Evolutionary conservation across 2,329 filamentous ascomycete genomes (phyloP).

Genomic region (Aspergillus costaricaensis): DNA sequence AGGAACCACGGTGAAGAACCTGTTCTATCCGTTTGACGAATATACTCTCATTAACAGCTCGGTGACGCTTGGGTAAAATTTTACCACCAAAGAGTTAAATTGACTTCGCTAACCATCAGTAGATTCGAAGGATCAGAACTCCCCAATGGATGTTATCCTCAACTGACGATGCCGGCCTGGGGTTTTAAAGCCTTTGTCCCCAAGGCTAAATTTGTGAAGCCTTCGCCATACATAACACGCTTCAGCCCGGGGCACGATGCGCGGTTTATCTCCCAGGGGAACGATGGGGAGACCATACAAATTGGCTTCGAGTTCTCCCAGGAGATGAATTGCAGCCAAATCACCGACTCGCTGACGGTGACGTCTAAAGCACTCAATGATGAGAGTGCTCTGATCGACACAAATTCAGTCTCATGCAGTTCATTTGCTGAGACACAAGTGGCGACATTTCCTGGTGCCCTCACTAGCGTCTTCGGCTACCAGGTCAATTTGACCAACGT

Average conservation of each 20-base stretch:
- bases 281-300: constrained; percentile 45
- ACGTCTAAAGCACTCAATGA: constrained; percentile 48
- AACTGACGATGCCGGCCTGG: constrained; percentile 55
- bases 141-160: constrained; percentile 57
- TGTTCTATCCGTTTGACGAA: constrained; percentile 63
- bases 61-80: constrained; percentile 41
- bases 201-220: constrained; percentile 49
- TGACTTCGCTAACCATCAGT: not conserved
- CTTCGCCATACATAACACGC: constrained; percentile 59
- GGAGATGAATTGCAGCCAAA: constrained; percentile 59
- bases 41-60: constrained; percentile 50
- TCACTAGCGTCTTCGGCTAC: constrained; percentile 57
- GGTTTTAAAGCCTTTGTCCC: constrained; percentile 63
- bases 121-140: constrained; percentile 46
- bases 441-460: constrained; percentile 48
- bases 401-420: constrained; percentile 48
- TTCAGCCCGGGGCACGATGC: constrained; percentile 63
- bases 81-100: not conserved
- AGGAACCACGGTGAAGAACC: constrained; percentile 59
- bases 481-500: constrained; percentile 55
- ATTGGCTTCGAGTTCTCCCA: constrained; percentile 60
- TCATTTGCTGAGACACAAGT: constrained; percentile 30
- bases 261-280: constrained; percentile 53
- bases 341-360: constrained; percentile 57
- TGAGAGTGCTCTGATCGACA: constrained; percentile 46